Conservation (phyloP, 1,284 basidiomycete species). For the Microbotryum saponariae region DNA sequence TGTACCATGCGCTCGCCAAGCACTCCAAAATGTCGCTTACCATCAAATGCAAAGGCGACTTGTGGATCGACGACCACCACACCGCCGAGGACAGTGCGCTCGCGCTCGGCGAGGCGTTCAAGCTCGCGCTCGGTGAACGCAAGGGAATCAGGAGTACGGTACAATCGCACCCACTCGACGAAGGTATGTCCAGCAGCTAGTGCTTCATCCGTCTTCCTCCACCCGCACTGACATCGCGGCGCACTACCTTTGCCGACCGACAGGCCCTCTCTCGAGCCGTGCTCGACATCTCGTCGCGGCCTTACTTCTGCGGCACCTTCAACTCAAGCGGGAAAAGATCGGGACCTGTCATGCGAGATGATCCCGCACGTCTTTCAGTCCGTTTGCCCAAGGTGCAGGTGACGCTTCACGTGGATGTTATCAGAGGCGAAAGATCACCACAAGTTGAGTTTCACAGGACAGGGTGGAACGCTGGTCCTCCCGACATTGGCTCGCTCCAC, state of each 20-base stretch:
- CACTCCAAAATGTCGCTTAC: slow-evolving; percentile 77
- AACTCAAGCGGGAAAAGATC: too few relatives aligned
- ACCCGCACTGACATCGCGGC: not conserved
- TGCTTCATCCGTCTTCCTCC: not conserved
- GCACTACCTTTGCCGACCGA: too few relatives aligned
- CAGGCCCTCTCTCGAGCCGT: too few relatives aligned
- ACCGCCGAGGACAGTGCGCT: slow-evolving; percentile 72
- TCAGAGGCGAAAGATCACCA: too few relatives aligned
- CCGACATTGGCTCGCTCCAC: not conserved
- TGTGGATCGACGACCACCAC: slow-evolving; percentile 99
- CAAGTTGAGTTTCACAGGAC: too few relatives aligned
- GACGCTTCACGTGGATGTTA: too few relatives aligned
- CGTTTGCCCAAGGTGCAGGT: too few relatives aligned
- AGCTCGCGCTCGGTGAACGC: slow-evolving; percentile 87
- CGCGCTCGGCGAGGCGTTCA: slow-evolving; percentile 60
- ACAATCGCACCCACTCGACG: slow-evolving; percentile 95
- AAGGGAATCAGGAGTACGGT: slow-evolving; percentile 88
- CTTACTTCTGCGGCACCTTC: too few relatives aligned
- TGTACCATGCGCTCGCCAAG: slow-evolving; percentile 90
- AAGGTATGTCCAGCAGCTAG: slow-evolving; percentile 51
- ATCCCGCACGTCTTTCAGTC: too few relatives aligned
- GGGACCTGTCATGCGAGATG: too few relatives aligned
- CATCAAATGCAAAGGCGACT: slow-evolving; percentile 86
- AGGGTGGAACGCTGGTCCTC: not conserved
- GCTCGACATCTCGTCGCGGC: too few relatives aligned